Conservation (phyloP, 2,329 filamentous ascomycete species). For the Fusarium anguioides region DNA sequence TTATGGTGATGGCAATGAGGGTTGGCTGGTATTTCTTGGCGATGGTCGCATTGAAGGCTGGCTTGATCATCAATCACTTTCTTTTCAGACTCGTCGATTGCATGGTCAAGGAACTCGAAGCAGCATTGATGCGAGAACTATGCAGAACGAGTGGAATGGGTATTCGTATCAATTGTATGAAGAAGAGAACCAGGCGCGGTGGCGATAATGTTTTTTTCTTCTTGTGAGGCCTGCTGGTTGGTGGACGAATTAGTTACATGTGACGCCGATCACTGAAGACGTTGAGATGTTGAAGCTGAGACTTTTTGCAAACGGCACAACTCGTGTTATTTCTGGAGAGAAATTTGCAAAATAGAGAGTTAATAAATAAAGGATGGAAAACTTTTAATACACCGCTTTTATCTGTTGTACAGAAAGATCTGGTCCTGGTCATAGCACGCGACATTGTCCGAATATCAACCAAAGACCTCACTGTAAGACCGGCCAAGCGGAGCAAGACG, state of each 20-base stretch:
- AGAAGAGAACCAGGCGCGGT: slow-evolving; percentile 33
- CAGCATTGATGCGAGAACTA: slow-evolving; percentile 35
- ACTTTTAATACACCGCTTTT: slow-evolving; percentile 6
- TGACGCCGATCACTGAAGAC: slow-evolving; percentile 12
- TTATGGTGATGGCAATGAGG: slow-evolving; percentile 43
- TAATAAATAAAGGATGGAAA: too few species aligned
- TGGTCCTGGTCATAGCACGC: slow-evolving; percentile 24
- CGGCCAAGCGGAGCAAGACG: slow-evolving; percentile 27
- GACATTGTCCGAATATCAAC: slow-evolving; percentile 21
- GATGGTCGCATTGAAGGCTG: slow-evolving; percentile 50
- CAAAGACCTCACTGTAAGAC: slow-evolving; percentile 10
- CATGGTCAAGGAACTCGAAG: slow-evolving; percentile 48
- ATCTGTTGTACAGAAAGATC: neutral
- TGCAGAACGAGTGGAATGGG: slow-evolving; percentile 46
- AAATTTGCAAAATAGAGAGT: neutral
- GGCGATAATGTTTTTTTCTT: slow-evolving; percentile 12
- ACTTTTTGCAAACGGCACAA: neutral
- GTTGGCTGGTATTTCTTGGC: slow-evolving; percentile 53
- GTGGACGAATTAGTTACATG: slow-evolving; percentile 13
- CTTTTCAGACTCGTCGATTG: slow-evolving; percentile 44
- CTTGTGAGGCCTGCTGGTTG: neutral
- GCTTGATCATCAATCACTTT: slow-evolving; percentile 44
- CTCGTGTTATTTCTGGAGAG: neutral
- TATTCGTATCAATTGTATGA: slow-evolving; percentile 49
- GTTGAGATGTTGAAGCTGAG: neutral